A percentile compares a stretch with the other conserved stretches of the same genome.
phyloP scores from a whole-genome alignment of 2,329 filamentous ascomycete genomes.

The Penicillium sp. region DNA sequence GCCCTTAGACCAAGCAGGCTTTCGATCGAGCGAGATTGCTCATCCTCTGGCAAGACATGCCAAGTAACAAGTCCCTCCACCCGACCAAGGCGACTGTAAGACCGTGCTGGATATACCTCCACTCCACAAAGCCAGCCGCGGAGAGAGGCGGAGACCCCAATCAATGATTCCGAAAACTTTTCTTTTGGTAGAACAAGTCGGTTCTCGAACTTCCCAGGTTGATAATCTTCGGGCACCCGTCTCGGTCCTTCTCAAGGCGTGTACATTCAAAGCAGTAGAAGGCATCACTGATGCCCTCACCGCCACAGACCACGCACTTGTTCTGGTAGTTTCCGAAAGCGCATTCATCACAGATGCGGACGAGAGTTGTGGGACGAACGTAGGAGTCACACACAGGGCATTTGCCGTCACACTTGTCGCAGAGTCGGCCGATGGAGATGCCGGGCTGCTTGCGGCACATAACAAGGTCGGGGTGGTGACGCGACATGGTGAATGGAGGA shows the following conservation, averaged over 20 bases:
- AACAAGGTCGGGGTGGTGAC: conserved; percentile 95
- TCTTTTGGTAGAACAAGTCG: conserved; percentile 80
- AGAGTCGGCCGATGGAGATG: conserved; percentile 96
- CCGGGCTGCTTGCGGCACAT: conserved; percentile 99
- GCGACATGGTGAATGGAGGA: conserved; percentile 66
- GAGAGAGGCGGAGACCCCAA: conserved; percentile 7
- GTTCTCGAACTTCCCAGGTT: conserved; percentile 94
- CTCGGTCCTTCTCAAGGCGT: conserved; percentile 90
- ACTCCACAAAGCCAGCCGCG: conserved; percentile 7
- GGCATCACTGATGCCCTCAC: conserved; percentile 95
- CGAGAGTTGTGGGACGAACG: conserved; percentile 94
- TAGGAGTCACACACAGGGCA: conserved; percentile 99
- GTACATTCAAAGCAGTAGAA: conserved; percentile 99
- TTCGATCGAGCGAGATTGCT: not conserved
- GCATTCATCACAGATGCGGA: conserved; percentile 98
- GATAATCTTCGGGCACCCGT: conserved; percentile 99
- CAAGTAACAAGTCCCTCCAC: not conserved
- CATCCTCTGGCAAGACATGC: not conserved
- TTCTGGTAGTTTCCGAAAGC: conserved; percentile 99
- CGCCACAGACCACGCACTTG: conserved; percentile 98
- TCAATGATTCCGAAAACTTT: conserved; percentile 52
- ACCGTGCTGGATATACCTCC: conserved; percentile 9
- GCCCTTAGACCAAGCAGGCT: not conserved
- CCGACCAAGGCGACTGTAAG: conserved; percentile 4
- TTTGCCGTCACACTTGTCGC: conserved; percentile 99